Base-by-base conservation (phyloP, 345 rosid species). In the Lepidium didymum region DNA sequence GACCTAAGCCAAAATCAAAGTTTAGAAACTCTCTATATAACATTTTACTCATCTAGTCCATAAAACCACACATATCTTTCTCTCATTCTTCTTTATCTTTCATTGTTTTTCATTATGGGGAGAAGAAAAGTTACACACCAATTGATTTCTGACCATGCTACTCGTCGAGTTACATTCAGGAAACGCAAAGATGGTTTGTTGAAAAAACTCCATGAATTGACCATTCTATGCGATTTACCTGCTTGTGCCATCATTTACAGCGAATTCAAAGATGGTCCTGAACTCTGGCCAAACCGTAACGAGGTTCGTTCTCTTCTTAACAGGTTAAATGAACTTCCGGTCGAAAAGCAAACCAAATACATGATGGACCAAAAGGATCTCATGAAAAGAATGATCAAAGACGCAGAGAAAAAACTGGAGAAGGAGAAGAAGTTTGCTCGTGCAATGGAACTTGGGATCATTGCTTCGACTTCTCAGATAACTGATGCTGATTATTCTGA, bases 321-420 rank as follows among this genome's bases (percentile, higher is more conserved):
- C 27, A 57, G 67, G 59, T 54, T 70, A 45, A 46, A 44, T 36
- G 43, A 50, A n/a, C 64, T 81, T 61, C 77, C 87, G n/a, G 64
- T 75, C 10, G 74, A 77, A 76, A 84, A 84, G 14, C 85, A 74
- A 43, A 65, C 74, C 62, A 81, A 81, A 43, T 64, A 79, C 63
- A 84, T 79, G 87, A 44, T 79, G 79, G 74, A 81, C 62, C 87
- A 84, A 49, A 78, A 50, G 25, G 68, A 68, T 36, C 75, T 75
- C 62, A 70, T 84, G 70, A 45, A 44, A 6, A 57, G 67, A 54
- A 77, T 81, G 76, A 62, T 81, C 41, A 7, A 53, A 11, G 83
- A 84, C n/a, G 69, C 70, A 0, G 41, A 67, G 35, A 76, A 78
- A 58, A 79, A 69, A 65, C n/a, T 78, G 15, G 78, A 73, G 67